phyloP scores from a whole-genome alignment of 257 asterid species.

The Solanum chiquidenum region DNA sequence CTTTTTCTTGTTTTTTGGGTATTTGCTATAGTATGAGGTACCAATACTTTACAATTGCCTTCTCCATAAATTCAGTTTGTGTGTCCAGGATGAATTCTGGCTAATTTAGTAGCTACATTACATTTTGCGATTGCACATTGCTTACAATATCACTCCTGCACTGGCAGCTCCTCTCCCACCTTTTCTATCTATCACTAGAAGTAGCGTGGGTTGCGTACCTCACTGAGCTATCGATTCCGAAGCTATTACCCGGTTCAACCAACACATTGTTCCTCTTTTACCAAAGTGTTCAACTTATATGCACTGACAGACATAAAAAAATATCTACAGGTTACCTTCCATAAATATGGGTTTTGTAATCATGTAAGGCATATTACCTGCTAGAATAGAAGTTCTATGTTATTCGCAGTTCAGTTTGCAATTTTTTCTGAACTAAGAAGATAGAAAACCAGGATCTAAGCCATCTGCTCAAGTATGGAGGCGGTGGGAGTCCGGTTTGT shows the following conservation, averaged over 20 bases:
- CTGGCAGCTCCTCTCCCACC: neutral
- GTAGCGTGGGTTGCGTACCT: neutral
- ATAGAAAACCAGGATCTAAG: neutral
- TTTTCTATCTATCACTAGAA: neutral
- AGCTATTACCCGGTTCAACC: neutral
- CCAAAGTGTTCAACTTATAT: neutral
- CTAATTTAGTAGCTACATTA: neutral
- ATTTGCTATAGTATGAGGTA: neutral
- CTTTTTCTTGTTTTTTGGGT: neutral
- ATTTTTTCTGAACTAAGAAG: neutral
- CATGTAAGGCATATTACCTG: neutral
- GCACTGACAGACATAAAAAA: neutral
- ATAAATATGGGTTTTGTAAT: neutral
- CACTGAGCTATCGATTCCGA: neutral
- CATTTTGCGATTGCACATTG: neutral
- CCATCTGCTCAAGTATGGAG: neutral
- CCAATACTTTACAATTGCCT: neutral
- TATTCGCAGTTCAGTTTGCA: neutral
- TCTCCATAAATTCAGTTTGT: neutral
- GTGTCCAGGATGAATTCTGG: neutral
- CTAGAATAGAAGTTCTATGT: neutral
- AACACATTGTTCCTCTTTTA: neutral
- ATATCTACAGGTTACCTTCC: neutral
- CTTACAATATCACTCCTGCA: neutral
- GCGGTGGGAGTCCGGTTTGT: neutral